Percentiles rank a stretch among this genome's conserved stretches.
Evolutionary conservation across 1,139 yeast species (phyloP).

Genomic region (Casaregolazyma suthepensis): DNA sequence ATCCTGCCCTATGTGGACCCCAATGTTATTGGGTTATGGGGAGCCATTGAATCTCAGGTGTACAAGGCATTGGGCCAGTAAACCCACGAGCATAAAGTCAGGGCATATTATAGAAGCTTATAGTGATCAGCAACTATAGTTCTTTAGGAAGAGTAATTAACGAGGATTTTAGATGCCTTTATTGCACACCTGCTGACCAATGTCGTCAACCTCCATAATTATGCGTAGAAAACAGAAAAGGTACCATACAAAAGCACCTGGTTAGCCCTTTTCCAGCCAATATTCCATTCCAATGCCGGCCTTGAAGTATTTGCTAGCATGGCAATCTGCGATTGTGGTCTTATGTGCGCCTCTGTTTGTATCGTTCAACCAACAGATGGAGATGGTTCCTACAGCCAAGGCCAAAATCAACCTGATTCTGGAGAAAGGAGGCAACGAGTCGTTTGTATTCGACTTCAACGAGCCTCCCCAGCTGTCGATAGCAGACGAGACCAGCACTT

Average conservation of each 20-base stretch:
- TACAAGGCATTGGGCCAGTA: background rate
- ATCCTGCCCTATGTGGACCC: background rate
- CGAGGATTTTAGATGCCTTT: too few relatives aligned
- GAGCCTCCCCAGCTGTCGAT: slow-evolving; percentile 19
- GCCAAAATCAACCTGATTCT: slow-evolving; percentile 16
- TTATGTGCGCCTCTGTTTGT: background rate
- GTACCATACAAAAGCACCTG: background rate
- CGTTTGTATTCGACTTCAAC: slow-evolving; percentile 22
- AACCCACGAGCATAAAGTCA: background rate
- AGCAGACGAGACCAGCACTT: slow-evolving; percentile 9
- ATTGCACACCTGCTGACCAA: background rate
- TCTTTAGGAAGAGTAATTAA: background rate
- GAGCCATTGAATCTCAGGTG: background rate
- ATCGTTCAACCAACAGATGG: slow-evolving; percentile 7
- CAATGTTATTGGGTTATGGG: background rate
- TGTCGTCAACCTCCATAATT: background rate
- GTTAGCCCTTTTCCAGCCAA: background rate
- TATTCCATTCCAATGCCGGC: background rate
- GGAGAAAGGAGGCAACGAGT: slow-evolving; percentile 16
- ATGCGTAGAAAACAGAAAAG: background rate
- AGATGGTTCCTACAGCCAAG: slow-evolving; percentile 1
- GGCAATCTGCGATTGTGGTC: background rate
- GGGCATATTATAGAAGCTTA: background rate
- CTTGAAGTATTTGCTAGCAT: background rate
- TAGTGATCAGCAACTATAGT: background rate